Base-by-base conservation (phyloP, 805 yeast genomes). In the Kodamaea restingae region DNA sequence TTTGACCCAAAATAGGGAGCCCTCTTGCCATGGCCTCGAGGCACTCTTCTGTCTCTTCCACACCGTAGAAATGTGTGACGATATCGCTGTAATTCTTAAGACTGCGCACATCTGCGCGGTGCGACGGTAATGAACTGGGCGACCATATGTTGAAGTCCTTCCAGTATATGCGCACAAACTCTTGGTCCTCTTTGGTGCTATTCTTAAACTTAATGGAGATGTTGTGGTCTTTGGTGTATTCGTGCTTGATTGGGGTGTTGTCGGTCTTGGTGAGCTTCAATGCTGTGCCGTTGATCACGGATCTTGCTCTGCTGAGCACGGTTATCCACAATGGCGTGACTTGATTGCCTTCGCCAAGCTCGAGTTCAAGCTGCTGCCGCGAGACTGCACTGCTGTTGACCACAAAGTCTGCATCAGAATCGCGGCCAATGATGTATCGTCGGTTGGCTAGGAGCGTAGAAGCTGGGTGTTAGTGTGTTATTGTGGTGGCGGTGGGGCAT, bases 361-460 rank as follows among this genome's bases (percentile, higher is more conserved):
- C 35, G 7, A 64, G 11, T 30, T 53, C 51, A 12, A 63, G 43
- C 42, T 62, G 64, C 12, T 51, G 51, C 36, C 64, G 52, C 7
- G 69, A 62, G 9, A 61, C 65, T 33, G 54, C 50, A 15, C 54
- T 47, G 35, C 63, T 60, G 18, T 53, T 50, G 34, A 63, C 52
- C 29, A 55, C 41, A 34, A 59, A 47, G 33, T 60, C 56, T 14
- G 48, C 56, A 20, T 54, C 60, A 20, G 54, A 51, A 34, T 52
- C 60, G 20, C 69, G 47, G 4, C 69, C 69, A 8, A 63, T 44
- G 14, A 45, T 40, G 34, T 53, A 54, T n/a, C 38, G 37, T 8
- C 21, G 36, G 26, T 44, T 40, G 5, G 51, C 44, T 15, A 35
- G 18, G 18, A 42, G 32, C 8, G 35, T 22, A 9, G 35, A 25